Evolutionary conservation across 2,329 filamentous ascomycete genomes (phyloP).

Genomic region (Diaporthe batatas): DNA sequence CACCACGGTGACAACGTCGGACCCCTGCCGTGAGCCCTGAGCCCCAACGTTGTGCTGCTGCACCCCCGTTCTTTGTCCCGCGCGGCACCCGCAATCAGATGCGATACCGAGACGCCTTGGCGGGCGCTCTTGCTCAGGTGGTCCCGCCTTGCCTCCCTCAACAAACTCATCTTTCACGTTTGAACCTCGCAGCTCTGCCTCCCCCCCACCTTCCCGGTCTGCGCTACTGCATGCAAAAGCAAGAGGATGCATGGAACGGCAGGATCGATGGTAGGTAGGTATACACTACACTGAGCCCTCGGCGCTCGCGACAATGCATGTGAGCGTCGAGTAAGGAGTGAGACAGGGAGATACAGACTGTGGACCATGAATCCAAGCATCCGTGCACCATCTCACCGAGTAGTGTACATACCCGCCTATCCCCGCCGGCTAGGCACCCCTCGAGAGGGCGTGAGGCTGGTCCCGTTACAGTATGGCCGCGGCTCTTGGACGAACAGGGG

Average conservation of each 20-base stretch:
- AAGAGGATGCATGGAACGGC: neutral
- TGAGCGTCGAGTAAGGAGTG: neutral
- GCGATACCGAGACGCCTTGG: slow-evolving; percentile 23
- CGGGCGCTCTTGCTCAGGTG: slow-evolving; percentile 17
- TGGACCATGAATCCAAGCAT: neutral
- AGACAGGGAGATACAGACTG: neutral
- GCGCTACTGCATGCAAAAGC: neutral
- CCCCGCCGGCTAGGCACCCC: slow-evolving; percentile 18
- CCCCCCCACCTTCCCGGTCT: neutral
- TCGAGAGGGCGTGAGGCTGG: neutral
- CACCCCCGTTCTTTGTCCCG: slow-evolving; percentile 6
- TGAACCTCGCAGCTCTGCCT: neutral
- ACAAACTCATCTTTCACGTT: neutral
- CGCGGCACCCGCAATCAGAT: slow-evolving; percentile 27
- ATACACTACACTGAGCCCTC: neutral
- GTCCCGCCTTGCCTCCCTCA: too few relatives aligned
- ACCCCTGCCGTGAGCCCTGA: slow-evolving; percentile 3
- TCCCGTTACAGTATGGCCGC: slow-evolving; percentile 6
- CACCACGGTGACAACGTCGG: neutral
- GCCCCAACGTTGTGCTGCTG: neutral
- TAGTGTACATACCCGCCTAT: slow-evolving; percentile 2
- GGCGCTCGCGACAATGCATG: neutral
- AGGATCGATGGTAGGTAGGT: neutral
- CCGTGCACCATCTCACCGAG: too few relatives aligned
- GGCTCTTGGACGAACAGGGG: neutral